Percentiles rank a stretch among this genome's conserved stretches.
These are phyloP conservation scores for Elsinoe perseae DNA, from an alignment of 2,329 filamentous ascomycete genomes.

Conservation along the genomic window DNA sequence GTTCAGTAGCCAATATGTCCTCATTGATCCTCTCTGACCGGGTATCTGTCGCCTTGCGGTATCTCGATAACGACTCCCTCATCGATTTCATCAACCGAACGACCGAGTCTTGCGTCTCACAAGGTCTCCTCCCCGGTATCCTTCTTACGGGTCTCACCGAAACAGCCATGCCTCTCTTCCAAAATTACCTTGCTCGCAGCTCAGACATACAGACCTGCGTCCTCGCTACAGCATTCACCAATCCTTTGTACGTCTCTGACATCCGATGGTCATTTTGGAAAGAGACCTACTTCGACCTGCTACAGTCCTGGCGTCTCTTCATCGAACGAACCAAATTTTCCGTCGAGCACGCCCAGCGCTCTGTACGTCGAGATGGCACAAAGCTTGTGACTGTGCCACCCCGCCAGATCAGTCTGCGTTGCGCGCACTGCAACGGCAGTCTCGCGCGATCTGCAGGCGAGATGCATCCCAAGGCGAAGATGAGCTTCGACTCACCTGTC, in stretches of 20 bases:
- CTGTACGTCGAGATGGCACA: constrained; percentile 53
- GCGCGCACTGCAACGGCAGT: constrained; percentile 61
- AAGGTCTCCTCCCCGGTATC: constrained; percentile 69
- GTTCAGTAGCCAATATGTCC: constrained; percentile 60
- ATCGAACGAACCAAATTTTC: constrained; percentile 70
- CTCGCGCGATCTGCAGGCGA: constrained; percentile 41
- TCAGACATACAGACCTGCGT: constrained; percentile 73
- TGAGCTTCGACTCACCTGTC: constrained; percentile 17
- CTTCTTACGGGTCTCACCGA: constrained; percentile 71
- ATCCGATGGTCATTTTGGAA: constrained; percentile 68
- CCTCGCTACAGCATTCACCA: constrained; percentile 64
- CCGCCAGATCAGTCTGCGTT: constrained; percentile 65
- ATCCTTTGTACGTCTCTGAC: constrained; percentile 70
- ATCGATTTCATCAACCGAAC: constrained; percentile 42
- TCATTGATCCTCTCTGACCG: constrained; percentile 63
- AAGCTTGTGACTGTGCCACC: constrained; percentile 58
- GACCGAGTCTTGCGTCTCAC: constrained; percentile 51
- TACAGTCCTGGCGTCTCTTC: constrained; percentile 64
- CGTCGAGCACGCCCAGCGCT: constrained; percentile 64
- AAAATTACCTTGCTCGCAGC: constrained; percentile 66
- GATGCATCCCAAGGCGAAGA: constrained; percentile 10
- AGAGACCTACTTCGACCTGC: constrained; percentile 62
- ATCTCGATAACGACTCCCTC: constrained; percentile 52
- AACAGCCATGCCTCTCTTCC: constrained; percentile 63
- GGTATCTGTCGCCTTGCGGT: constrained; percentile 63